Evolutionary conservation across 495 filamentous ascomycete genomes (phyloP).

Genomic region (Annulohypoxylon stygium): DNA sequence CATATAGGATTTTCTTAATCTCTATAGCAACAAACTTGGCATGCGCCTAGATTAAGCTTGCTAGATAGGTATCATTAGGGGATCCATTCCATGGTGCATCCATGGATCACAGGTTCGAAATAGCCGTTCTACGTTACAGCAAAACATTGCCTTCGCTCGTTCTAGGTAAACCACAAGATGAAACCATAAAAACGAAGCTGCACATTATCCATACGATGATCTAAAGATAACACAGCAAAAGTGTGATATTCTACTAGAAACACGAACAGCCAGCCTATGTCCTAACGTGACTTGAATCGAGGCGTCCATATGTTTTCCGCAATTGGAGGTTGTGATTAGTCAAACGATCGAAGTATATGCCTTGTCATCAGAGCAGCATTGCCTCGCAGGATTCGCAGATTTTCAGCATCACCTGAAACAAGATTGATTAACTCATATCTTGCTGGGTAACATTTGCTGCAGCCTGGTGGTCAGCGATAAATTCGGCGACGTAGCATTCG

Average conservation of each 20-base stretch:
- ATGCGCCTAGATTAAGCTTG: not conserved
- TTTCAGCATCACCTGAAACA: constrained; percentile 46
- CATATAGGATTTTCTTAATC: constrained; percentile 4
- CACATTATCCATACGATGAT: constrained; percentile 9
- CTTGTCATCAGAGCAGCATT: constrained; percentile 24
- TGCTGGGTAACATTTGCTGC: constrained; percentile 34
- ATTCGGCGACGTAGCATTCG: constrained; percentile 21
- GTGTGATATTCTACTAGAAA: not conserved
- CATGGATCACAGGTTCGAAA: not conserved
- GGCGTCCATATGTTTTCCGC: not conserved
- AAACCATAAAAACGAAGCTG: not conserved
- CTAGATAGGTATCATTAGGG: not conserved
- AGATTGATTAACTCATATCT: constrained; percentile 34
- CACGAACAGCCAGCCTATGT: not conserved
- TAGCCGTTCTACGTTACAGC: not conserved
- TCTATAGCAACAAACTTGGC: not conserved
- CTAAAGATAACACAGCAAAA: constrained; percentile 15
- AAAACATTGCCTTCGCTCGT: not conserved
- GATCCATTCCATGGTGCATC: constrained; percentile 1
- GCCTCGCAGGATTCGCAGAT: constrained; percentile 33
- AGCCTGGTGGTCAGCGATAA: constrained; percentile 32
- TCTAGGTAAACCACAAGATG: not conserved
- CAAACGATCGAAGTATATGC: not conserved
- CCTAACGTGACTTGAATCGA: constrained; percentile 1
- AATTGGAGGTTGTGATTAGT: constrained; percentile 11